These are phyloP conservation scores for Apiospora pterosperma DNA, from an alignment of 2,329 filamentous ascomycete species.

Conservation along the genomic window DNA sequence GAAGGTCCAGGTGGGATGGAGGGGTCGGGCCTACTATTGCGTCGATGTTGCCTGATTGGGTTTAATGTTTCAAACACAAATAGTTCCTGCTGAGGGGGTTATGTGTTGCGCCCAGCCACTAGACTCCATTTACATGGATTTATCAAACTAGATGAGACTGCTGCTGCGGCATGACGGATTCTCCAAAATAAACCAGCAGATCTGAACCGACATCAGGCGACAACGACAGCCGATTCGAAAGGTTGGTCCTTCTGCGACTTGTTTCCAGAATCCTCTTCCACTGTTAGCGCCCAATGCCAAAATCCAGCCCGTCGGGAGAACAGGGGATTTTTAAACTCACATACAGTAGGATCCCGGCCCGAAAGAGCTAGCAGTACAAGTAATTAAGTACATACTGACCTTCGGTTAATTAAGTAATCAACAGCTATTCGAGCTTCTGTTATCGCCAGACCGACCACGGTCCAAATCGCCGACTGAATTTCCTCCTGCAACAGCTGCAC, in stretches of 20 bases:
- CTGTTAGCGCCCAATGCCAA: neutral
- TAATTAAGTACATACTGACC: too few relatives aligned
- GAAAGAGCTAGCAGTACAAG: too few relatives aligned
- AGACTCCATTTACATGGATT: too few relatives aligned
- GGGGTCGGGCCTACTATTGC: conserved; percentile 2
- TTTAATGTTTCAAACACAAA: neutral
- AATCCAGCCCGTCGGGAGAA: neutral
- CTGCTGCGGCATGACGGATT: too few relatives aligned
- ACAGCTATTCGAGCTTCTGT: neutral
- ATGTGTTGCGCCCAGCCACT: too few relatives aligned
- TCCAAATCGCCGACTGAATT: neutral
- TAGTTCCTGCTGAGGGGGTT: too few relatives aligned
- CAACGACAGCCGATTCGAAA: neutral
- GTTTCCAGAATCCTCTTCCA: too few relatives aligned
- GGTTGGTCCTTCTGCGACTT: too few relatives aligned
- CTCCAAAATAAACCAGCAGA: conserved; percentile 1
- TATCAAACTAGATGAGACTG: too few relatives aligned
- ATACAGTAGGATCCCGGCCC: too few relatives aligned
- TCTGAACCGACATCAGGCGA: conserved; percentile 1
- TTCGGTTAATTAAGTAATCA: too few relatives aligned
- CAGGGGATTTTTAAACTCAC: neutral
- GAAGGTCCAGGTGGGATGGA: neutral
- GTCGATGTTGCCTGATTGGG: neutral
- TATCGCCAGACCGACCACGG: neutral
- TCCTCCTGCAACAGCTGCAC: neutral